phyloP scores from a whole-genome alignment of 805 yeast genomes.

The Pichia pseudocactophila region DNA sequence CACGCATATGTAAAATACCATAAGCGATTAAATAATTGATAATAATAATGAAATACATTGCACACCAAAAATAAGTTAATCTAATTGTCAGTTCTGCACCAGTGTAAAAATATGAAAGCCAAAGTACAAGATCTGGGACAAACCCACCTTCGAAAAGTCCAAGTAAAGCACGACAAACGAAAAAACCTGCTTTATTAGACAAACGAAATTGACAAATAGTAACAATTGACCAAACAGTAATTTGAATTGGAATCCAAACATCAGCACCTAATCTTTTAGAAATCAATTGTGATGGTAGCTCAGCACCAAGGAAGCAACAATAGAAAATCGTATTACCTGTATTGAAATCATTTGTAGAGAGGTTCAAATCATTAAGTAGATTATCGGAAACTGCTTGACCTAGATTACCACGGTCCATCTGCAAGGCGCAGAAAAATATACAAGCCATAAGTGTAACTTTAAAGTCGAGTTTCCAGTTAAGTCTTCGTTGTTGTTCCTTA shows the following conservation, averaged over 20 bases:
- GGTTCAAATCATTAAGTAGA: conserved; percentile 39
- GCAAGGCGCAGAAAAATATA: conserved; percentile 49
- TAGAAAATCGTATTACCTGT: conserved; percentile 47
- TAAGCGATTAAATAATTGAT: conserved; percentile 37
- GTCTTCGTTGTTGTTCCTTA: conserved; percentile 37
- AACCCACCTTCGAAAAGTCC: conserved; percentile 64
- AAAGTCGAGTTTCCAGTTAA: conserved; percentile 45
- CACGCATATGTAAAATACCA: conserved; percentile 44
- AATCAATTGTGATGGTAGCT: conserved; percentile 57
- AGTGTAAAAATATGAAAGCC: conserved; percentile 62
- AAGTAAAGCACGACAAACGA: conserved; percentile 39
- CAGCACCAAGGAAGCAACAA: conserved; percentile 46
- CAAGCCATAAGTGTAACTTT: conserved; percentile 51
- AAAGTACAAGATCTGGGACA: conserved; percentile 53
- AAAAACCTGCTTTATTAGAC: conserved; percentile 33
- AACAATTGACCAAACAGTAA: conserved; percentile 47
- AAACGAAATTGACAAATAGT: conserved; percentile 45
- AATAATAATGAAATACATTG: conserved; percentile 40
- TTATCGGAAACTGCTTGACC: conserved; percentile 48
- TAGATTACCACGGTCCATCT: conserved; percentile 50
- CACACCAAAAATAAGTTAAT: conserved; percentile 51
- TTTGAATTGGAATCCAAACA: conserved; percentile 51
- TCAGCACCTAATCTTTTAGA: conserved; percentile 60
- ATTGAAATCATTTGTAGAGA: conserved; percentile 51
- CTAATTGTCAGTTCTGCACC: conserved; percentile 48